Percentiles rank a stretch among this genome's conserved stretches.
Conservation (phyloP, 768 basidiomycete species). For the Phanerochaete sordida region DNA sequence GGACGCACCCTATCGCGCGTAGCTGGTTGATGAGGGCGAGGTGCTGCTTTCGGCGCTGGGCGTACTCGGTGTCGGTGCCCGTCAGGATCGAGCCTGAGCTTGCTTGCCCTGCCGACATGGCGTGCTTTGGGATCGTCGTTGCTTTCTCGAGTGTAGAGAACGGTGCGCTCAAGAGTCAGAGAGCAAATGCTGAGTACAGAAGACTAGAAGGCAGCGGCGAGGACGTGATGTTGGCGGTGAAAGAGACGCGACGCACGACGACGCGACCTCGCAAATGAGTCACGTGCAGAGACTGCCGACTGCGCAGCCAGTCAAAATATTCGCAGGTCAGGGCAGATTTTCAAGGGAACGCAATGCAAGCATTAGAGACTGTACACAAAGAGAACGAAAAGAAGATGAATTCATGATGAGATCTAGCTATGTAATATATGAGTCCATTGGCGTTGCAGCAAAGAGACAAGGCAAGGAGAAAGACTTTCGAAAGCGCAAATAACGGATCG, state of each 20-base stretch:
- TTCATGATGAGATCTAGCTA: constrained; percentile 1
- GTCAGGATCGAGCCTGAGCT: not conserved
- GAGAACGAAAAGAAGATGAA: not conserved
- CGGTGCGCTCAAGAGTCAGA: too few relatives aligned
- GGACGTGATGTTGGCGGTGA: too few relatives aligned
- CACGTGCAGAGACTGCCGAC: not conserved
- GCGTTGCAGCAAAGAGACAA: not conserved
- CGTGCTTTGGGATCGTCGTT: not conserved
- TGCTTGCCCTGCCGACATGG: not conserved
- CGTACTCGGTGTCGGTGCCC: constrained; percentile 8
- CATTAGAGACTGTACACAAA: not conserved
- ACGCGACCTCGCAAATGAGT: not conserved
- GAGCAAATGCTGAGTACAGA: too few relatives aligned
- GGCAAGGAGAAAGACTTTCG: not conserved
- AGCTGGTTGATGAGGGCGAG: constrained; percentile 16
- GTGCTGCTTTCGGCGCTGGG: constrained; percentile 11
- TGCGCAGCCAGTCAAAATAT: too few relatives aligned
- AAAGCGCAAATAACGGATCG: not conserved
- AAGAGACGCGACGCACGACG: not conserved
- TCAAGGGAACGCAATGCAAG: not conserved
- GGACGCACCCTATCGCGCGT: constrained; percentile 25
- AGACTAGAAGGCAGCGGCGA: too few relatives aligned
- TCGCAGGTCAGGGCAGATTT: too few relatives aligned
- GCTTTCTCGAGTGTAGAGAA: too few relatives aligned
- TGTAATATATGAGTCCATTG: constrained; percentile 5